These are phyloP conservation scores for Coemansia umbellata DNA, from an alignment of 192 early-diverging fungal species.

Conservation along the genomic window DNA sequence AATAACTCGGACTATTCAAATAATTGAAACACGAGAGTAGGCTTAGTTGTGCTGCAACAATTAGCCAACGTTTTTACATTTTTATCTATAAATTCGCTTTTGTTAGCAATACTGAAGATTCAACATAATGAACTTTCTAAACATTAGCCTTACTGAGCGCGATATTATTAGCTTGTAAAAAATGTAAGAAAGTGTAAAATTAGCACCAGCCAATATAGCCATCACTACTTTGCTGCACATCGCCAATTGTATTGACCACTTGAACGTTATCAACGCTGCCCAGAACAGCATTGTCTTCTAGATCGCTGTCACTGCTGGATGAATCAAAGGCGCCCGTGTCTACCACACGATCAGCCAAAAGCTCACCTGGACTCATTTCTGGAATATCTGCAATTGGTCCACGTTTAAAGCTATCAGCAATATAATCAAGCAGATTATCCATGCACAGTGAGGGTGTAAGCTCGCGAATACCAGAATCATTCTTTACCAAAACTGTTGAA, in stretches of 20 bases:
- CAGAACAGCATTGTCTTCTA: background rate
- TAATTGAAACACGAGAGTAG: no score
- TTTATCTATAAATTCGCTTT: background rate
- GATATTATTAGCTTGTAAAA: no score
- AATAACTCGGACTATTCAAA: no score
- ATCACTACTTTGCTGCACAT: background rate
- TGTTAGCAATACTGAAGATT: no score
- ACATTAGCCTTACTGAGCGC: no score
- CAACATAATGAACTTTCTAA: no score
- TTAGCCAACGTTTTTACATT: no score
- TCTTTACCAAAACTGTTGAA: constrained; percentile 13
- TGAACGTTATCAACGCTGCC: constrained; percentile 1
- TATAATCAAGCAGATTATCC: constrained; percentile 22
- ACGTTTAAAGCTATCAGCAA: constrained; percentile 16
- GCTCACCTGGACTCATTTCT: constrained; percentile 1
- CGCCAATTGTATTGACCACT: background rate
- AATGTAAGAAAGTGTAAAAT: no score
- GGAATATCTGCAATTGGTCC: constrained; percentile 7
- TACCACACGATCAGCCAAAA: background rate
- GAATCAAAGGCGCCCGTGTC: background rate
- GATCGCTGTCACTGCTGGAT: background rate
- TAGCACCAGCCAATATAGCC: constrained; percentile 3
- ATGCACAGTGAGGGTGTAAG: constrained; percentile 30
- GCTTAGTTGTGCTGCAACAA: no score
- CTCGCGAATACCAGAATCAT: constrained; percentile 21